Conservation (phyloP, 2,329 filamentous ascomycete genomes). For the Hypoxylon sp. region DNA sequence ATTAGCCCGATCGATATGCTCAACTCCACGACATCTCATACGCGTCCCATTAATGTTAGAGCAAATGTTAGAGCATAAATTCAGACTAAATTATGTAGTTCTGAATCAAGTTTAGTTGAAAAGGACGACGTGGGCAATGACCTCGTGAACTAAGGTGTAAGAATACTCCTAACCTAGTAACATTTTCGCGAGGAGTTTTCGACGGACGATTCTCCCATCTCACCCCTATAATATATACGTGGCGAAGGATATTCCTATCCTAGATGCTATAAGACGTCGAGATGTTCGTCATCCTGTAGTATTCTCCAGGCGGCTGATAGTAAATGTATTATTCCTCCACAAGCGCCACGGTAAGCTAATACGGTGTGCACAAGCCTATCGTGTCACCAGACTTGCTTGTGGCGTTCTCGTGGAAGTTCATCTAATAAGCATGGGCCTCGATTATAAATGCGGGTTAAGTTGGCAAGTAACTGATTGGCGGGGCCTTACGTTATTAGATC, state of each 20-base stretch:
- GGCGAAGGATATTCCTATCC: neutral
- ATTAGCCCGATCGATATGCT: neutral
- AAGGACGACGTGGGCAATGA: neutral
- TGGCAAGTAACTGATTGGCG: neutral
- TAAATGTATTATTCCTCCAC: constrained; percentile 22
- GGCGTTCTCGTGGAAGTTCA: constrained; percentile 28
- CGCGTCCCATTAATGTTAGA: neutral
- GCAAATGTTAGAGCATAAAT: neutral
- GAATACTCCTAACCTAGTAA: neutral
- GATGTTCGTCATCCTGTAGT: neutral
- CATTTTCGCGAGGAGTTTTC: neutral
- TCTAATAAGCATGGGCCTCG: constrained; percentile 7
- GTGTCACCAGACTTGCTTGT: constrained; percentile 16
- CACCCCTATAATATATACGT: neutral
- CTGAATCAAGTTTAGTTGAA: neutral
- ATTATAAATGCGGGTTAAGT: neutral
- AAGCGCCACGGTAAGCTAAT: constrained; percentile 35
- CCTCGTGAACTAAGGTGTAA: neutral
- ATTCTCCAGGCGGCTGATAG: neutral
- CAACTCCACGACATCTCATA: neutral
- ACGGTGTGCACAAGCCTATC: constrained; percentile 24
- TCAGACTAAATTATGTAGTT: neutral
- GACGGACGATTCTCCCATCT: neutral
- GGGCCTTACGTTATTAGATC: constrained; percentile 27
- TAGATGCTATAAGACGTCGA: neutral